phyloP scores from a whole-genome alignment of 2,329 filamentous ascomycete genomes.

The Epichloe sp. region DNA sequence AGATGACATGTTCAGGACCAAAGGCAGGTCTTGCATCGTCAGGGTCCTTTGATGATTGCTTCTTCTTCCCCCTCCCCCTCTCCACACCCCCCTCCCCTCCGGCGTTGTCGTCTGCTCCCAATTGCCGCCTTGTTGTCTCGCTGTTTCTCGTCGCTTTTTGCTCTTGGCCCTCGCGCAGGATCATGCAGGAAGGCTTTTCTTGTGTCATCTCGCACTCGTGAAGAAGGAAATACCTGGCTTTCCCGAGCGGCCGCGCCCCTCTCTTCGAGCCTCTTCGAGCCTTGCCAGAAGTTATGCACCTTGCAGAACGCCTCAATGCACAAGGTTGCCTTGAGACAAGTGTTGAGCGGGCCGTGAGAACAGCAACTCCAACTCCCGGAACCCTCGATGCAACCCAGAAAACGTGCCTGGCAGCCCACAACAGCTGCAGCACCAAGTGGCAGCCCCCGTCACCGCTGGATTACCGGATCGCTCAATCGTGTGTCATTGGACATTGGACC shows the following conservation, averaged over 20 bases:
- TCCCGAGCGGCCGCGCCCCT: neutral
- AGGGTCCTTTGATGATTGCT: neutral
- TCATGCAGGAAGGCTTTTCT: neutral
- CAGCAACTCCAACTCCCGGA: neutral
- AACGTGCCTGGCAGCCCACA: constrained; percentile 7
- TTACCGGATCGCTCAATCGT: constrained; percentile 3
- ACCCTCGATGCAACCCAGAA: neutral
- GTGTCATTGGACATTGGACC: constrained; percentile 8
- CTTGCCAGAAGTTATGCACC: neutral
- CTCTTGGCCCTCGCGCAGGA: neutral
- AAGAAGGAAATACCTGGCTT: neutral
- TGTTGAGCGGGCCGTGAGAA: neutral
- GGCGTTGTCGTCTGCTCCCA: no score
- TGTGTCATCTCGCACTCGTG: neutral
- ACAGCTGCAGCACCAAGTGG: neutral
- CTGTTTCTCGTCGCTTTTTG: neutral
- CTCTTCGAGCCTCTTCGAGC: neutral
- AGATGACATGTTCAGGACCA: neutral
- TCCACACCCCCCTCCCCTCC: no score
- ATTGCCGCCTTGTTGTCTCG: neutral
- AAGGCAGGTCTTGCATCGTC: neutral
- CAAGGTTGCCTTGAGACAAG: neutral
- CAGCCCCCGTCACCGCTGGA: constrained; percentile 10
- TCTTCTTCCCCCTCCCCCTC: no score
- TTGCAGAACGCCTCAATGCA: neutral